Base-by-base conservation (phyloP, 1,139 yeast genomes). In the Yamadazyma sp. region DNA sequence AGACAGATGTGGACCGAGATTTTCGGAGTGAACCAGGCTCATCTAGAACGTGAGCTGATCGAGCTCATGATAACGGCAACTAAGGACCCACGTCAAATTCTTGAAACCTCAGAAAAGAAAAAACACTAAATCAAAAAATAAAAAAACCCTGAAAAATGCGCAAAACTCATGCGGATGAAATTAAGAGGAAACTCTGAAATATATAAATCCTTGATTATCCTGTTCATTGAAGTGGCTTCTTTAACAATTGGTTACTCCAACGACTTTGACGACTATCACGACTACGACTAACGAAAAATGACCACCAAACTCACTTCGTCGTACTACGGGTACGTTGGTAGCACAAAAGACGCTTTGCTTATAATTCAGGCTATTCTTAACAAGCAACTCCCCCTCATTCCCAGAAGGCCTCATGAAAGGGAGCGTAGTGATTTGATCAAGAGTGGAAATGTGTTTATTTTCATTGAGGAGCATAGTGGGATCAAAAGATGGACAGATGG, bases 401-500 rank as follows among this genome's bases (percentile, higher is more conserved):
- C 82, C 6, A 73, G 95, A 41, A 71, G 97, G 40, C 96, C 96
- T 0, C 86, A 81, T 45, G 96, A 87, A 54, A 67, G 81, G 24
- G 97, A 89, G 59, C 68, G 96, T 15, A 59, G 72, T 1, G 64
- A 66, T 8, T 64, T 87, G 35, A 87, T 89, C 30, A 68, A 71
- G 41, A 81, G 89, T 10, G 97, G 97, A 0, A 80, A 82, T 50
- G 82, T 88, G 0, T 89, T 88, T 61, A 88, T 89, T 3, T 89
- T 88, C 54, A 78, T 86, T 37, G 96, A 89, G 58, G 88, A 85
- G 47, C 71, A 76, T 15, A 81, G 92, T 0, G 92, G 94, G 1
- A 88, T 89, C 45, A 86, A 86, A 57, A 69, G 97, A 39, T 89
- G 97, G 97, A 89, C 97, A 0, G 97, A 89, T 56, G 96, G 97